phyloP scores from a whole-genome alignment of 208 protist species.

The Trypanosoma brucei region DNA sequence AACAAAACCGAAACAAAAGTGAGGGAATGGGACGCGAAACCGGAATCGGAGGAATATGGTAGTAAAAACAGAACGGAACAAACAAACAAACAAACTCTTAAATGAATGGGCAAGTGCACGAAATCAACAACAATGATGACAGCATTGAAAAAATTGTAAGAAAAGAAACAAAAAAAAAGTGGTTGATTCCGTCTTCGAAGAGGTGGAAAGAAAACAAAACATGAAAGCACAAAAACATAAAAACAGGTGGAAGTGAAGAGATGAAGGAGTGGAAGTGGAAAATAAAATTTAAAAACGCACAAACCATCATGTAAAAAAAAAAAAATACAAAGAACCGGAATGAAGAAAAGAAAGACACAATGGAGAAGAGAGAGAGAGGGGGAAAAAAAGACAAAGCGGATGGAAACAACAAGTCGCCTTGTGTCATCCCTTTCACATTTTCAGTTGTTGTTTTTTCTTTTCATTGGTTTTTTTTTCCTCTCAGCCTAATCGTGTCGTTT shows the following conservation, averaged over 20 bases:
- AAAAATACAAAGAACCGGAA: slow-evolving; percentile 1
- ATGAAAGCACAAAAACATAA: not conserved
- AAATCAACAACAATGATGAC: not conserved
- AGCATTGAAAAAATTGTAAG: not conserved
- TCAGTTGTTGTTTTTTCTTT: not conserved
- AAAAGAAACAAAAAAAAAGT: not conserved
- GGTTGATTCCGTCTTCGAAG: not conserved
- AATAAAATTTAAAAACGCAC: not conserved
- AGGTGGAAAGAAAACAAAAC: not conserved
- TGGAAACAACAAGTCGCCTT: not conserved
- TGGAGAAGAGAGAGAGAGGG: slow-evolving; percentile 11
- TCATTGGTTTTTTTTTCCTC: not conserved
- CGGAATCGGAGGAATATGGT: too few species aligned
- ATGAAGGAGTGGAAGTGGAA: not conserved
- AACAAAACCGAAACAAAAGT: too few species aligned
- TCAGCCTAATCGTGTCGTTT: not conserved
- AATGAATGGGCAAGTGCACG: not conserved
- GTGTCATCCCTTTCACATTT: not conserved
- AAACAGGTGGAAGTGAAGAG: not conserved
- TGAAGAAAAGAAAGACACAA: slow-evolving; percentile 4
- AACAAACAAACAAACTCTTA: not conserved
- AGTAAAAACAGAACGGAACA: too few species aligned
- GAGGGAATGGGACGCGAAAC: too few species aligned
- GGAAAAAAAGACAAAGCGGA: not conserved
- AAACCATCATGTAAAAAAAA: not conserved